Base-by-base conservation (phyloP, 306 rosid genomes). In the Dalbergia oliveri region DNA sequence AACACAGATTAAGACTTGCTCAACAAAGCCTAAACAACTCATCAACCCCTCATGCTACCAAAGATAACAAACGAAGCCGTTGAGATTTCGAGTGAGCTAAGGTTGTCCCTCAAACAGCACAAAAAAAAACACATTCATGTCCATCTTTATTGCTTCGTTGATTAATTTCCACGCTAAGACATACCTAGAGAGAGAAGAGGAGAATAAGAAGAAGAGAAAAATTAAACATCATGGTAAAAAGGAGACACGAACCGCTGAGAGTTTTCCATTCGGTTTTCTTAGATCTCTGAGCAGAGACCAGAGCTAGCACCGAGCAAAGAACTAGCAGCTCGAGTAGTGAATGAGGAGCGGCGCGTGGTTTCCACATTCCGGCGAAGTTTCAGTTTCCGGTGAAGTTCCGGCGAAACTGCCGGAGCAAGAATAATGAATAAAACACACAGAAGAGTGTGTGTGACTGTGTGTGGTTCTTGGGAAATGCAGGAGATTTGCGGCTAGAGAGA, bases 241-340 rank as follows among this genome's bases (percentile, higher is more conserved):
- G 1, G 12, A 39, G 44, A 50, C 0, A 76, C 79, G 4, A 74
- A 93, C 98, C 97, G 5, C 11, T 59, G 19, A 93, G 90, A 53
- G 98, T 91, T 7, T 76, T 81, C 98, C 94, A 93, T 14, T 6
- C 14, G 79, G 60, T 37, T 47, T 11, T 33, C 33, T 75, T 65
- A 62, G 93, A 88, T 86, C 94, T 73, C 85, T 79, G 85, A 80
- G 93, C 93, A 58, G 88, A 87, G 82, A 88, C 90, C 69, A 80
- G 72, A 35, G 86, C 76, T 3, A 81, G 68, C 44, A 64, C 68
- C 37, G 80, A 83, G 64, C 83, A 72, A 69, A 82, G 72, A 37
- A 79, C 72, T 51, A 81, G 53, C 62, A 80, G 83, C 71, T 26
- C 31, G 75, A 26, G 1, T 26, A 89, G 59, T 6, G 77, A 19